Base-by-base conservation (phyloP, 345 rosid genomes). In the Populus tremula region DNA sequence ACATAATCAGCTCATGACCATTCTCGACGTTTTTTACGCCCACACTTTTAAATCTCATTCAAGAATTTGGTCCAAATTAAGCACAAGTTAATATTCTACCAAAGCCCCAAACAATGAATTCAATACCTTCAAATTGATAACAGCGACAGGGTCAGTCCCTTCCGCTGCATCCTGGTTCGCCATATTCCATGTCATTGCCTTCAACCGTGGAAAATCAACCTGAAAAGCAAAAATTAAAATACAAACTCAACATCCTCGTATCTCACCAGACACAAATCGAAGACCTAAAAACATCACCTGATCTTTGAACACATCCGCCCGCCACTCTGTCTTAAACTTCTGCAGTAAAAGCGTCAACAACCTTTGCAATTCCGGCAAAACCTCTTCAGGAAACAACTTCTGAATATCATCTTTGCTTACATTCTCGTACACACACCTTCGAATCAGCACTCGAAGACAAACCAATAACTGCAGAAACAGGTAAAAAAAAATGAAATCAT, bases 311-410 rank as follows among this genome's bases (percentile, higher is more conserved):
- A 83, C 85, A 50, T 88, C 92, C 10, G 84, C 88, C 0, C 79
- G 86, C 94, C 94, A 91, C 74, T 89, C 88, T 69, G 61, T 84
- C 77, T 87, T 91, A 75, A 91, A 89, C 83, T 89, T 89, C 45
- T 87, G 92, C 70, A 89, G 80, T 80, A 89, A 35, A 53, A 89
- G 88, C 8, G 92, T 86, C 86, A 89, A 76, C 23, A 90, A 66
- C 68, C 84, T 87, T 70, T 86, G 90, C 71, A 90, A 59, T 79
- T 90, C 94, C 17, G 91, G 92, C 76, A 86, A 79, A 41, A 91
- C 92, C 82, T 89, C 88, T 33, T 50, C 25, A 0, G 94, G 91
- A 81, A 91, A 91, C 70, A 89, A 79, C 81, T 69, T 86, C 8
- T 85, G 88, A 64, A 91, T 86, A 47, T 86, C 91, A 43, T 88